Percentiles rank a stretch among this genome's conserved stretches.
Evolutionary conservation across 306 rosid species (phyloP).

Genomic region (Rubus idaeus): DNA sequence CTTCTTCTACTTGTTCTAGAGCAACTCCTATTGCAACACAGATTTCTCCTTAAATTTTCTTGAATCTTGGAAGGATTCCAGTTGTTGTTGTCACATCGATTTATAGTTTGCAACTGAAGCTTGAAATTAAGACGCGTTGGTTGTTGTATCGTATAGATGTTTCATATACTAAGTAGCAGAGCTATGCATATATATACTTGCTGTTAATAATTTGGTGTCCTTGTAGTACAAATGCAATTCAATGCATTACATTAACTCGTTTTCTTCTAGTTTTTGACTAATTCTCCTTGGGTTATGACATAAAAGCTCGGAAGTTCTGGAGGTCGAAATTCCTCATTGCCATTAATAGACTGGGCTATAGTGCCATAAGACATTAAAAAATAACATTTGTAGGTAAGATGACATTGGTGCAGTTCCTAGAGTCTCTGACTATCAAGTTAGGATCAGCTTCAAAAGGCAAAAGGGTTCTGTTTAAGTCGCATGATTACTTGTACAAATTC

Average conservation of each 20-base stretch:
- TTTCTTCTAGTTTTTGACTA: conserved; percentile 1
- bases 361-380: too few species aligned
- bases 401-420: background rate
- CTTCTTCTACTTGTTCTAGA: conserved; percentile 57
- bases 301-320: background rate
- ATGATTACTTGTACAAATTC: too few species aligned
- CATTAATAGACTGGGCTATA: background rate
- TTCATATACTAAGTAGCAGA: background rate
- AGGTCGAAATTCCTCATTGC: background rate
- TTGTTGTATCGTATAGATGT: background rate
- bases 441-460: background rate
- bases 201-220: background rate
- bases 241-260: background rate
- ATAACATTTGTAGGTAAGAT: background rate
- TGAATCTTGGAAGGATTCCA: background rate
- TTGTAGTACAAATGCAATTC: too few species aligned
- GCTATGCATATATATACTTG: background rate
- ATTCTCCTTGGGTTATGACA: background rate
- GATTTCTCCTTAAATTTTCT: conserved; percentile 19
- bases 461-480: background rate
- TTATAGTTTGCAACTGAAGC: background rate
- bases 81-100: background rate
- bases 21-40: conserved; percentile 45
- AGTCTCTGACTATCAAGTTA: background rate
- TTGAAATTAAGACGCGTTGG: background rate